Percentiles rank a stretch among this genome's conserved stretches.
Evolutionary conservation across 352 stramenopile species (phyloP).

Genomic region (Thalassiosira livingstoniorum): DNA sequence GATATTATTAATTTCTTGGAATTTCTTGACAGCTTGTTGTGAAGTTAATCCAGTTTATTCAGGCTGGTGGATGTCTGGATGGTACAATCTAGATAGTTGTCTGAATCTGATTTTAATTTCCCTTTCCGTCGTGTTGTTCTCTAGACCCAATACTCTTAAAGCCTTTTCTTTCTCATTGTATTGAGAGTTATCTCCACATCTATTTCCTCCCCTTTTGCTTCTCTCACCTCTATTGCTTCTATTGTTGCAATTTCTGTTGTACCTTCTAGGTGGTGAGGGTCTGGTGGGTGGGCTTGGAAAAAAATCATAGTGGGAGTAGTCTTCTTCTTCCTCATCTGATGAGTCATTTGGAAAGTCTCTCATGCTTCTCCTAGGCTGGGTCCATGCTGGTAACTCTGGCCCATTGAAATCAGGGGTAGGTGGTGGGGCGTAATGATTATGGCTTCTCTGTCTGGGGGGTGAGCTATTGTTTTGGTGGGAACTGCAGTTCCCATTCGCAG

Average conservation of each 20-base stretch:
- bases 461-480: neutral
- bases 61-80: neutral
- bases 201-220: too few relatives aligned
- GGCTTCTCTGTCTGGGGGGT: neutral
- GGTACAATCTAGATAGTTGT: neutral
- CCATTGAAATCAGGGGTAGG: neutral
- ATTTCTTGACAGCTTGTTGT: neutral
- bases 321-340: too few relatives aligned
- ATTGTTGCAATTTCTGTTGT: too few relatives aligned
- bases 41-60: neutral
- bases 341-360: too few relatives aligned
- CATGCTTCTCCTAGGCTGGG: too few relatives aligned
- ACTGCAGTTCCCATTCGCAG: too few relatives aligned
- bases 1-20: slow-evolving; percentile 1
- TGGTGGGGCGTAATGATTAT: neutral
- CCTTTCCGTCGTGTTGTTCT: neutral
- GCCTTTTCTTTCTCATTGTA: too few relatives aligned
- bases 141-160: neutral
- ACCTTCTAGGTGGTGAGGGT: too few relatives aligned
- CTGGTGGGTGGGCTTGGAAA: too few relatives aligned
- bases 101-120: neutral
- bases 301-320: too few relatives aligned
- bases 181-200: too few relatives aligned
- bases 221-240: too few relatives aligned
- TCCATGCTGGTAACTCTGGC: neutral